phyloP scores from a whole-genome alignment of 768 basidiomycete species.

The Rhodosporidiobolus odoratus region DNA sequence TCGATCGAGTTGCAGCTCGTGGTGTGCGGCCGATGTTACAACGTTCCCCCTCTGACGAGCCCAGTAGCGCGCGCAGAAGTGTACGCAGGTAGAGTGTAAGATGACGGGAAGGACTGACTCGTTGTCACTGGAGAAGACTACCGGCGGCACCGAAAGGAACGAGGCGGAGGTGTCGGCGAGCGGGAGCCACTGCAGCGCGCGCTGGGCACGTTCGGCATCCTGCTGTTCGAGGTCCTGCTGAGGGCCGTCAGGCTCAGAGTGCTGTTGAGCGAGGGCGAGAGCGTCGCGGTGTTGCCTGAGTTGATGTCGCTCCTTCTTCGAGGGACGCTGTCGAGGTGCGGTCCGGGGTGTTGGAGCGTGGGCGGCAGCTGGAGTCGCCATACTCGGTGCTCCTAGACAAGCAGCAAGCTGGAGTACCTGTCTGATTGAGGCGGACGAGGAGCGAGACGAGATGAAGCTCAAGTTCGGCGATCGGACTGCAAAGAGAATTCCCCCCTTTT shows the following conservation, averaged over 20 bases:
- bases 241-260: background rate
- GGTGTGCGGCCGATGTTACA: too few species aligned
- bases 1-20: too few species aligned
- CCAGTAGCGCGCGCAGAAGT: too few species aligned
- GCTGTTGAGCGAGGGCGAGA: background rate
- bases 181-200: constrained; percentile 13
- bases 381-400: too few species aligned
- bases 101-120: background rate
- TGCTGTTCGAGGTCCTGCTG: background rate
- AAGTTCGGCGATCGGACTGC: too few species aligned
- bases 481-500: too few species aligned
- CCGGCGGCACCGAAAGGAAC: too few species aligned
- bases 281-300: too few species aligned
- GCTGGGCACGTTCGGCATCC: background rate
- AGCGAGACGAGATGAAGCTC: background rate
- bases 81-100: background rate
- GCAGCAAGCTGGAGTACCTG: too few species aligned
- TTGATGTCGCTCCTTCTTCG: constrained; percentile 1
- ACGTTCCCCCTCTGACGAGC: too few species aligned
- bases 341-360: background rate
- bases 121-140: constrained; percentile 32
- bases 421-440: background rate
- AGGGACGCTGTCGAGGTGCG: constrained; percentile 1
- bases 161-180: constrained; percentile 8
- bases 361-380: too few species aligned